Evolutionary conservation across 257 asterid genomes (phyloP), one percentile per base, ranked within the genome.

Genomic region (Solanum infundibuliforme): DNA sequence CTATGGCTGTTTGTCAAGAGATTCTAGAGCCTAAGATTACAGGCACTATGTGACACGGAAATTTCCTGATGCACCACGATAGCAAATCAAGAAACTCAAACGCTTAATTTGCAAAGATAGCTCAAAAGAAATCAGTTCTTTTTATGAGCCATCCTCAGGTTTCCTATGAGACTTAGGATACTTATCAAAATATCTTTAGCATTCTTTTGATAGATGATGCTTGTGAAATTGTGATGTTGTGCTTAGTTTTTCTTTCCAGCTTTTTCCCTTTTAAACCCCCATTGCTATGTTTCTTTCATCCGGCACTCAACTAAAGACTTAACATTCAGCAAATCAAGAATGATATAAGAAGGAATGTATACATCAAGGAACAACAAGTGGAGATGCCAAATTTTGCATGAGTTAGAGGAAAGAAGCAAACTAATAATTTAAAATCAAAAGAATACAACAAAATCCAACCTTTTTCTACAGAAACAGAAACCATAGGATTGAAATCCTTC

Each of bases 401-500:
- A 46, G 27, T 46, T 69, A 11, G 18, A 71, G 46, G 71, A 34
- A 46, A 39, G n/a, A 66, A 18, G 82, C 3, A 68, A 65, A 31
- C 46, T 39, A 86, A 86, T 72, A 32, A 12, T 73, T 31, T 48
- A 48, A 41, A 5, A 48, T 34, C 86, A 87, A 39, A 87, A 43
- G 75, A 36, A 68, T 7, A 43, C 39, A n/a, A 60, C 48, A 41
- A 48, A 29, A 65, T 36, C 66, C 68, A 82, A 96, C 99, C 99
- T 94, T 93, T 91, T 81, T 93, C 91, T 86, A 95, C 97, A 79
- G 98, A 92, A 85, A 97, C 99, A 52, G 93, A 96, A 91, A 97
- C 99, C 99, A 96, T 97, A 69, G 98, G 98, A 88, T 97, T 97
- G 91, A 96, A 97, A 88, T 97, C 99, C 89, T 93, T 96, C 94